These are phyloP conservation scores for Aureobasidium zeae DNA, from an alignment of 2,329 filamentous ascomycete genomes.

Conservation along the genomic window DNA sequence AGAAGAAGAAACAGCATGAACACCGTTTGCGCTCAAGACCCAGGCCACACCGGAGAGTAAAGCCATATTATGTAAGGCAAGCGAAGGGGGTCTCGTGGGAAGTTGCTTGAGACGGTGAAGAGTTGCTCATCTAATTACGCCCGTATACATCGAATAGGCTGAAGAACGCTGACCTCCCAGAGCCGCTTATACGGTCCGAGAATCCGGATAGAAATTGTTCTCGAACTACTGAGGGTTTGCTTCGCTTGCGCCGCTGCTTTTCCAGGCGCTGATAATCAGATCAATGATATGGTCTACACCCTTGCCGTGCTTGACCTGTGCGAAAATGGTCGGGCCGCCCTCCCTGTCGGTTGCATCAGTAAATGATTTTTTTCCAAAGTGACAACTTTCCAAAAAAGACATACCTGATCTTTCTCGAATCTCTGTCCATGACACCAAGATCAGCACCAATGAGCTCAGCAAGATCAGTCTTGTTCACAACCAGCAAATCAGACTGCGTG, in stretches of 20 bases:
- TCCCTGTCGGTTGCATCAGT: conserved; percentile 45
- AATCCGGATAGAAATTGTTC: too few relatives aligned
- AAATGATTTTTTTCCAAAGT: neutral
- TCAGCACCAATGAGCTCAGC: conserved; percentile 87
- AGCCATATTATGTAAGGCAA: too few relatives aligned
- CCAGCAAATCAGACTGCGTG: conserved; percentile 84
- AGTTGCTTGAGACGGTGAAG: too few relatives aligned
- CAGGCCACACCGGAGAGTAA: too few relatives aligned
- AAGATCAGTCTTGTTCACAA: conserved; percentile 96
- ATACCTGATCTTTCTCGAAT: conserved; percentile 72
- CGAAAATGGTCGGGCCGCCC: conserved; percentile 90
- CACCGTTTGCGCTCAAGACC: too few relatives aligned
- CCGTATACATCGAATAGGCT: too few relatives aligned
- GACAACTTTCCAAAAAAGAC: neutral
- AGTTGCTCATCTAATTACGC: too few relatives aligned
- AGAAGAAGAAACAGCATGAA: too few relatives aligned
- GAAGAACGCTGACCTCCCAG: too few relatives aligned
- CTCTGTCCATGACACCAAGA: conserved; percentile 84
- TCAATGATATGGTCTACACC: conserved; percentile 80
- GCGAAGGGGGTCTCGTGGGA: too few relatives aligned
- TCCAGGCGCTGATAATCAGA: conserved; percentile 86
- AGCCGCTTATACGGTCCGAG: too few relatives aligned
- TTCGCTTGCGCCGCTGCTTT: conserved; percentile 63
- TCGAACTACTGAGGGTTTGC: conserved; percentile 23
- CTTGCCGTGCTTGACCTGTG: conserved; percentile 88